A percentile compares a stretch with the other conserved stretches of the same genome.
Evolutionary conservation across 2,329 filamentous ascomycete species (phyloP).

Genomic region (Chaetomium strumarium): DNA sequence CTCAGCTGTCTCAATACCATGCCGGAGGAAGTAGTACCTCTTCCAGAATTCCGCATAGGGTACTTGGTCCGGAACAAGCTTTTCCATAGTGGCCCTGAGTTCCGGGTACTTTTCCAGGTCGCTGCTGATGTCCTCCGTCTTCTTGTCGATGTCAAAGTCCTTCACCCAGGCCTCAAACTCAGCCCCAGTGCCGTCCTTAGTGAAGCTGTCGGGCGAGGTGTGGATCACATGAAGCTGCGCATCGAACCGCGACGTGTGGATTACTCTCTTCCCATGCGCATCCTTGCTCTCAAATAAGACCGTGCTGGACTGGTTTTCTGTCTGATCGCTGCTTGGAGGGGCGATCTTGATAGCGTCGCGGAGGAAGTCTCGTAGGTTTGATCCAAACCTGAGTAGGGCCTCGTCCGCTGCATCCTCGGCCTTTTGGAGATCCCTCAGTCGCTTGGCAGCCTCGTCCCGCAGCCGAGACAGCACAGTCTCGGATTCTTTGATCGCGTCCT

Average conservation of each 20-base stretch:
- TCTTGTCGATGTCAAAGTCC: constrained; percentile 72
- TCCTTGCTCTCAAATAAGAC: constrained; percentile 94
- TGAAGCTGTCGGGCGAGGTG: constrained; percentile 74
- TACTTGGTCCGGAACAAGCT: constrained; percentile 87
- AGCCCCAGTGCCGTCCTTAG: constrained; percentile 68
- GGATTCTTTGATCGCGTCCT: constrained; percentile 42
- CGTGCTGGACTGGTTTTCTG: constrained; percentile 35
- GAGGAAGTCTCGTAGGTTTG: constrained; percentile 83
- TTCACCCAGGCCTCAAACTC: constrained; percentile 71
- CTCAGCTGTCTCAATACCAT: constrained; percentile 91
- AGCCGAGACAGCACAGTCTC: constrained; percentile 71
- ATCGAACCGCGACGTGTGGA: constrained; percentile 90
- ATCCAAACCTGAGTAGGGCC: constrained; percentile 84
- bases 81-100: constrained; percentile 85
- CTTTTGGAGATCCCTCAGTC: constrained; percentile 80
- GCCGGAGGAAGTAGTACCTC: constrained; percentile 89
- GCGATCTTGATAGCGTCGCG: constrained; percentile 85
- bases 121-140: constrained; percentile 74
- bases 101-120: constrained; percentile 86
- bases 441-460: constrained; percentile 69
- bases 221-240: constrained; percentile 95
- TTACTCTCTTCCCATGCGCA: constrained; percentile 80
- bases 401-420: constrained; percentile 97
- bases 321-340: constrained; percentile 54
- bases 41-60: constrained; percentile 88